Conservation (phyloP, 306 rosid species). For the Spatholobus suberectus region DNA sequence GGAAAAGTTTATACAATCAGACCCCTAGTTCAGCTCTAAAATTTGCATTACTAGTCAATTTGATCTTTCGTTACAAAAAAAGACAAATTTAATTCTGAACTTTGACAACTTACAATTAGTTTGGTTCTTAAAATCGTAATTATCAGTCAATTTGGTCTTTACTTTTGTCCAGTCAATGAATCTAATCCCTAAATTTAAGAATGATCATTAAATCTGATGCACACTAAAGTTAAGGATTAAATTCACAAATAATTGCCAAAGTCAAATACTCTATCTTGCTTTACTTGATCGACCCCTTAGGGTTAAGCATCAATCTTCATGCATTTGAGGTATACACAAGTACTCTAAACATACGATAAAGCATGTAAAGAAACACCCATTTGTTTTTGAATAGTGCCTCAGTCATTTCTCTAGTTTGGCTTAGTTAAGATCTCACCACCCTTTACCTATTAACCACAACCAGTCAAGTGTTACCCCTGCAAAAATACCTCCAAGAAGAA, state of each 20-base stretch:
- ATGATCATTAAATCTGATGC: background rate
- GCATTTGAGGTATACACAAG: background rate
- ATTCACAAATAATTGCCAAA: background rate
- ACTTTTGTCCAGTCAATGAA: background rate
- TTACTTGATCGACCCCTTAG: background rate
- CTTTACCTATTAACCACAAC: slow-evolving; percentile 96
- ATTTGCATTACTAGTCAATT: too few species aligned
- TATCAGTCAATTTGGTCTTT: background rate
- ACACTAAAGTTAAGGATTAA: background rate
- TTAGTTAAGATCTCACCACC: slow-evolving; percentile 60
- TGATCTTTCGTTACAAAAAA: too few species aligned
- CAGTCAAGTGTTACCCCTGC: slow-evolving; percentile 89
- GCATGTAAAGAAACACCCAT: background rate
- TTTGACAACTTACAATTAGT: too few species aligned
- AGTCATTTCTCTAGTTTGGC: background rate
- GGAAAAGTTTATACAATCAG: too few species aligned
- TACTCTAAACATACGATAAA: background rate
- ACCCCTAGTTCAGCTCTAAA: too few species aligned
- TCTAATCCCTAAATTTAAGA: background rate
- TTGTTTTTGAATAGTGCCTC: background rate
- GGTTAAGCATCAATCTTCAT: background rate
- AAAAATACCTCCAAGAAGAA: slow-evolving; percentile 76
- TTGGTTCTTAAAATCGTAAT: too few species aligned
- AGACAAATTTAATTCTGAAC: too few species aligned
- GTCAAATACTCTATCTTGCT: background rate